Conservation (phyloP, 2,329 filamentous ascomycete species). For the Cercospora berteroae region DNA sequence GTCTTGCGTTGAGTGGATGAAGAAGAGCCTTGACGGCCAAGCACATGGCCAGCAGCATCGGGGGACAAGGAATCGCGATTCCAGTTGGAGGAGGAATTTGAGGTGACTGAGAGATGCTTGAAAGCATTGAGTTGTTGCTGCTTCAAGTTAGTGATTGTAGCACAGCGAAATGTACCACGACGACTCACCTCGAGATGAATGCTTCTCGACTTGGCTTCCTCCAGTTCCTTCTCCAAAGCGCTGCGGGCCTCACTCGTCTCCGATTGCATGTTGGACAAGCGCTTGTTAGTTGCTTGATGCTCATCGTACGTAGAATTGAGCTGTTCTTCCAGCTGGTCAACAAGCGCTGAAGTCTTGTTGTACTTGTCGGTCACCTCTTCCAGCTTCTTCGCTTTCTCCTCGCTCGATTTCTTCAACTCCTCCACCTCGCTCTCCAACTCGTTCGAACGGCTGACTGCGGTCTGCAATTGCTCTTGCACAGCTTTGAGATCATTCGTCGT, state of each 20-base stretch:
- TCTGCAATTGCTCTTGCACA: slow-evolving; percentile 45
- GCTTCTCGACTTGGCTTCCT: slow-evolving; percentile 75
- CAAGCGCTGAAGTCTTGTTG: slow-evolving; percentile 85
- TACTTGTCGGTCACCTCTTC: slow-evolving; percentile 63
- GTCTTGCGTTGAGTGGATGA: slow-evolving; percentile 79
- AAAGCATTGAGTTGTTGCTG: slow-evolving; percentile 53
- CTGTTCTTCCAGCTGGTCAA: slow-evolving; percentile 96
- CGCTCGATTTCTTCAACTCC: slow-evolving; percentile 50
- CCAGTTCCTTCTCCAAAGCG: slow-evolving; percentile 60
- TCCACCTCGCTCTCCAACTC: slow-evolving; percentile 46
- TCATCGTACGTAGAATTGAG: slow-evolving; percentile 93
- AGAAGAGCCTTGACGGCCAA: slow-evolving; percentile 58
- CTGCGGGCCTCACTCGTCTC: slow-evolving; percentile 47
- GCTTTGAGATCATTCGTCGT: slow-evolving; percentile 45
- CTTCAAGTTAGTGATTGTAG: slow-evolving; percentile 51
- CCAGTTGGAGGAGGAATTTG: slow-evolving; percentile 32
- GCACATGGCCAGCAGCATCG: slow-evolving; percentile 41
- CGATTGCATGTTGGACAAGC: slow-evolving; percentile 66
- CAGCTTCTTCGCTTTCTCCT: slow-evolving; percentile 58
- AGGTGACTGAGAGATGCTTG: slow-evolving; percentile 36
- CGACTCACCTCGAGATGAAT: slow-evolving; percentile 69
- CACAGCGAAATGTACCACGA: no score
- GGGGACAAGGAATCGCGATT: slow-evolving; percentile 50
- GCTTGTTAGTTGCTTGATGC: slow-evolving; percentile 79
- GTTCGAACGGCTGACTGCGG: slow-evolving; percentile 40